phyloP scores from a whole-genome alignment of 164 flowering plant species.

The Echeveria elegans region DNA sequence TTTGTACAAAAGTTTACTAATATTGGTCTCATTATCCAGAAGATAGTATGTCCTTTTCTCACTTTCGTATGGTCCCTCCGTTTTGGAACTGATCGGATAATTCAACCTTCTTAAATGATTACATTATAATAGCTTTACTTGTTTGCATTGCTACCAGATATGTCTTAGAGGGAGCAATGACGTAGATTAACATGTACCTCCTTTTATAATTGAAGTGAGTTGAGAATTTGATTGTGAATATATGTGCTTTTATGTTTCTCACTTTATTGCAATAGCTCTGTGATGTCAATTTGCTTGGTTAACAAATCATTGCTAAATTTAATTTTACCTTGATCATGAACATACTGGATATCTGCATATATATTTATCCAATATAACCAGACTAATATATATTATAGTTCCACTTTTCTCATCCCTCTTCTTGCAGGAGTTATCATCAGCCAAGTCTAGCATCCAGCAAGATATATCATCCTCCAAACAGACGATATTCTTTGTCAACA shows the following conservation, averaged over 20 bases:
- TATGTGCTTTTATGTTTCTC: conserved; percentile 17
- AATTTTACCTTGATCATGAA: not conserved
- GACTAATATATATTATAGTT: conserved; percentile 13
- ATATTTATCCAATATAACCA: not conserved
- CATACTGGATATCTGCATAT: not conserved
- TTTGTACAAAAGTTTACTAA: not conserved
- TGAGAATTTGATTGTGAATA: too few species aligned
- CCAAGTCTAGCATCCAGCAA: conserved; percentile 65
- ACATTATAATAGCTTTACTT: too few species aligned
- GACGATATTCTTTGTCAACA: conserved; percentile 56
- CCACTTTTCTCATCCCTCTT: conserved; percentile 1
- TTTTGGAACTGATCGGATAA: not conserved
- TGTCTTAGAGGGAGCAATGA: too few species aligned
- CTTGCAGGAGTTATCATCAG: conserved; percentile 55
- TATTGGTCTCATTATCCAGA: not conserved
- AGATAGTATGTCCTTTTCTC: not conserved
- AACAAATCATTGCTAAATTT: conserved; percentile 6
- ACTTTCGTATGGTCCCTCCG: not conserved
- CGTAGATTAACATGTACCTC: too few species aligned
- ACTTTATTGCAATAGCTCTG: conserved; percentile 40
- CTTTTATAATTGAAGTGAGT: too few species aligned
- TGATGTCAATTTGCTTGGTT: not conserved
- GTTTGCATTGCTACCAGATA: too few species aligned
- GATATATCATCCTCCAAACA: conserved; percentile 54
- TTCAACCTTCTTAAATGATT: too few species aligned